Evolutionary conservation across 2,329 filamentous ascomycete species (phyloP), one percentile per base, ranked within the genome.

Genomic region (Pleoardoris graminearum): DNA sequence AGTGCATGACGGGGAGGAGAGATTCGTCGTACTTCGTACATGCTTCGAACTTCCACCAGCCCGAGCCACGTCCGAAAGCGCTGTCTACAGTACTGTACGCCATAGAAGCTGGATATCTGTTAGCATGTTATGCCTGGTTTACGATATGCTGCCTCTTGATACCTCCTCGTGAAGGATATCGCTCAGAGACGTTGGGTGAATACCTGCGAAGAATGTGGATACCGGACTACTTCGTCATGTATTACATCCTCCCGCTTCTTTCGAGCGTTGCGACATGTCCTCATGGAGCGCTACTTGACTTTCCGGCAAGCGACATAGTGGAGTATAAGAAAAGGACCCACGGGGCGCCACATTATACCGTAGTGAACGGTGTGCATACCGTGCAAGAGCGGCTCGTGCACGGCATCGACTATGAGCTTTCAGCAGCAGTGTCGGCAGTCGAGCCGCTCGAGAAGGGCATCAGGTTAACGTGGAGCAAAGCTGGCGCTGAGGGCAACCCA

Each of bases 241-340:
- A 76, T 29, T 85, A 85, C 58, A 62, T 85, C 7, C 67, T 85
- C 0, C 83, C 83, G 0, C 69, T 84, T 4, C 74, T 85, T 33
- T 79, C 81, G 44, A 77, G 77, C 52, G 79, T 84, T 6, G 77
- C 78, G 3, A 85, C 82, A 1, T 85, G 81, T 58, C 75, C 80
- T 0, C 82, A 84, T 48, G 68, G 73, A 1, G 74, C 77, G 25
- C 65, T 84, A 2, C 67, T 83, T 1, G 65, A 67, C 0, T 84
- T 82, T 22, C 82, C 82, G 0, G 82, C 82, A 1, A 76, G 72
- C 38, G 82, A 85, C 48, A 51, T 84, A 4, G 72, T 79, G 19
- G 75, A 74, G 11, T 84, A 84, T 63, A 80, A 81, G 60, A 74
- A 71, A 37, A 67, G 67, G 14, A 78, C 79, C 1, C 72, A 79